A percentile compares a stretch with the other conserved stretches of the same genome.
Conservation (phyloP, 2,329 filamentous ascomycete species). For the Myriosclerotinia curreyana region DNA sequence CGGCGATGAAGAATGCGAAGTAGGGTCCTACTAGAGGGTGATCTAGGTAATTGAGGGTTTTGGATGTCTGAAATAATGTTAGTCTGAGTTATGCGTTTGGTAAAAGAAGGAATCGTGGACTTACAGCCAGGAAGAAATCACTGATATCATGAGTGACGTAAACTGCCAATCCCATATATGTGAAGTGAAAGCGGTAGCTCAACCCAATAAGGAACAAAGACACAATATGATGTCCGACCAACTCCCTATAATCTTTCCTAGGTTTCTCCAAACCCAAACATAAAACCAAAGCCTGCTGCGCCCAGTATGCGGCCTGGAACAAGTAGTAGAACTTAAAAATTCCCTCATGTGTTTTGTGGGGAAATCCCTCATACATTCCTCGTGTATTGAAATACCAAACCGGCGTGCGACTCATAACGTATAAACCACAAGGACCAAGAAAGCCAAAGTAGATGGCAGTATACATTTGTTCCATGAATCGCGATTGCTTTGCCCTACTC, state of each 20-base stretch:
- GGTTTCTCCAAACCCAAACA: conserved; percentile 86
- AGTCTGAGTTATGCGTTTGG: background rate
- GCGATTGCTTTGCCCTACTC: conserved; percentile 72
- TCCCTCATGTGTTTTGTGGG: conserved; percentile 75
- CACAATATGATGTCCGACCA: conserved; percentile 87
- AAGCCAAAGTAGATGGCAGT: conserved; percentile 85
- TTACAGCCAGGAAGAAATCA: conserved; percentile 90
- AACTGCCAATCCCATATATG: conserved; percentile 87
- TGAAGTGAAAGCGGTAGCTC: conserved; percentile 95
- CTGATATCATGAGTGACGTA: conserved; percentile 93
- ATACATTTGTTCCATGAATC: conserved; percentile 96
- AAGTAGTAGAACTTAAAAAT: conserved; percentile 93
- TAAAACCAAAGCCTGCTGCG: conserved; percentile 89
- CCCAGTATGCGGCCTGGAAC: conserved; percentile 91
- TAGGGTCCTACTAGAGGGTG: conserved; percentile 73
- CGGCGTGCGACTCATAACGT: conserved; percentile 83
- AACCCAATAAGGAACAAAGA: conserved; percentile 77
- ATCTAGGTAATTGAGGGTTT: conserved; percentile 88
- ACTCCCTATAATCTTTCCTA: conserved; percentile 89
- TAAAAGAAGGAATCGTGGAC: conserved; percentile 37
- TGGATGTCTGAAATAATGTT: conserved; percentile 64
- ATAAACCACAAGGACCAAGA: conserved; percentile 79
- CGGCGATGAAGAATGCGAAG: conserved; percentile 75
- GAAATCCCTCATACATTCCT: conserved; percentile 87
- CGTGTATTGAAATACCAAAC: conserved; percentile 94